A percentile compares a stretch with the other conserved stretches of the same genome.
These are phyloP conservation scores for Dipsacomyces acuminosporus DNA, from an alignment of 371 early-diverging fungal genomes.

Conservation along the genomic window DNA sequence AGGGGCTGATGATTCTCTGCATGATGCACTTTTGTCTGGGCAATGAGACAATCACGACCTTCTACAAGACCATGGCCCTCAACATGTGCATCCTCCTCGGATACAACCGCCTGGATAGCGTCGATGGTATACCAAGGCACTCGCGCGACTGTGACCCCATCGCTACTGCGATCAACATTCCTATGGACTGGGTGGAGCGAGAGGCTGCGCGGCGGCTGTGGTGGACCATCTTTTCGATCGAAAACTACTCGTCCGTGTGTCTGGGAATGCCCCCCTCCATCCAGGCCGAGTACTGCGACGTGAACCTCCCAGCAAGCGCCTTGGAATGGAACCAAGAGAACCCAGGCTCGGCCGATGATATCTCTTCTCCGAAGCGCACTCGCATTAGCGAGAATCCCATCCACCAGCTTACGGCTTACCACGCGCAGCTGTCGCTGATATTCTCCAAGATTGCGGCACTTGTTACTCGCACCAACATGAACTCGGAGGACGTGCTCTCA, in stretches of 20 bases:
- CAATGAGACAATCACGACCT: constrained; percentile 35
- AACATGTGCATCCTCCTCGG: constrained; percentile 44
- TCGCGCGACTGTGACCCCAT: constrained; percentile 18
- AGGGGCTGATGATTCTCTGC: constrained; percentile 43
- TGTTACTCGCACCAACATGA: constrained; percentile 28
- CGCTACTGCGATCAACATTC: constrained; percentile 9
- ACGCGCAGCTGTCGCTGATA: constrained; percentile 44
- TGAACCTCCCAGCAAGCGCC: constrained; percentile 32
- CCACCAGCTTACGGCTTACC: constrained; percentile 39
- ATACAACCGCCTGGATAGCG: constrained; percentile 41
- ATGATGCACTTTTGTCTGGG: constrained; percentile 42
- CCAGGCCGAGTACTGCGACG: constrained; percentile 46
- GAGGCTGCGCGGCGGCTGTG: constrained; percentile 43
- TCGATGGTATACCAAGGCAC: constrained; percentile 30
- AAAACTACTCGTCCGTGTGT: constrained; percentile 45
- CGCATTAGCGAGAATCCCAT: constrained; percentile 19
- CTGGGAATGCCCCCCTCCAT: constrained; percentile 44
- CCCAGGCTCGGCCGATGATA: constrained; percentile 5
- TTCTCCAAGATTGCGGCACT: constrained; percentile 47
- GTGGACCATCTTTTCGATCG: constrained; percentile 44
- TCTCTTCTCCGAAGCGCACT: constrained; percentile 11
- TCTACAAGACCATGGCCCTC: constrained; percentile 38
- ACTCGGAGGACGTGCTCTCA: constrained; percentile 23
- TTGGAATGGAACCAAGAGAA: constrained; percentile 32
- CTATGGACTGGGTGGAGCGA: constrained; percentile 44